Base-by-base conservation (phyloP, 306 rosid species). In the Cucumis melo region DNA sequence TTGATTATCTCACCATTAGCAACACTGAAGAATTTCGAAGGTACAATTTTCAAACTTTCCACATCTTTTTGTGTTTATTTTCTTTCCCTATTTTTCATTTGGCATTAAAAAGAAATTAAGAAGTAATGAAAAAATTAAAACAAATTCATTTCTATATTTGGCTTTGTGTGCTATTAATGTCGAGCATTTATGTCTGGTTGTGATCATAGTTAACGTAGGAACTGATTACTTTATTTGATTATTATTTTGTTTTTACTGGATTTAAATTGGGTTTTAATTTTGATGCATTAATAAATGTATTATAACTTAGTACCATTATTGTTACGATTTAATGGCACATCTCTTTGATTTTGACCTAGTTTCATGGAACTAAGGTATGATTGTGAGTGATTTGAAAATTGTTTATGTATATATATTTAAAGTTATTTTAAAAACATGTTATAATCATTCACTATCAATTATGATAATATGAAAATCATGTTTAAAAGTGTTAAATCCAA, bases 1-100 rank as follows among this genome's bases (percentile, higher is more conserved):
- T 94, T 39, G 96, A 94, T 84, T 94, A 92, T 79, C 79, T 20
- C 3, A 88, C 89, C 82, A 87, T 95, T 66, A 86, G 95, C 86
- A 88, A 83, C 87, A 92, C 96, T 10, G 97, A 95, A 87, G 98
- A 95, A 67, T 95, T 95, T 74, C 91, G 99, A 63, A 94, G 99
- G 99, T 89, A 81, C 54, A 46, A 21, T 20, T 67, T 20, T 38
- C 29, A 7, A 1, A 6, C 13, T 44, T 21, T 44, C 3, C 57
- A 5, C 2, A 13, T 39, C 15, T 67, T 39, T 12, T 38, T 42
- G 2, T 1, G 13, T 42, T 42, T 42, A 9, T 42, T 42, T 50
- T 50, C 55, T 50, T 20, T 67, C n/a, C 34, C 19, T 38, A 24
- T 13, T 24, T 13, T 60, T n/a, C 38, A 60, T 60, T 60, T 60